Conservation (phyloP, 2,329 filamentous ascomycete genomes). For the Zasmidium cellare region DNA sequence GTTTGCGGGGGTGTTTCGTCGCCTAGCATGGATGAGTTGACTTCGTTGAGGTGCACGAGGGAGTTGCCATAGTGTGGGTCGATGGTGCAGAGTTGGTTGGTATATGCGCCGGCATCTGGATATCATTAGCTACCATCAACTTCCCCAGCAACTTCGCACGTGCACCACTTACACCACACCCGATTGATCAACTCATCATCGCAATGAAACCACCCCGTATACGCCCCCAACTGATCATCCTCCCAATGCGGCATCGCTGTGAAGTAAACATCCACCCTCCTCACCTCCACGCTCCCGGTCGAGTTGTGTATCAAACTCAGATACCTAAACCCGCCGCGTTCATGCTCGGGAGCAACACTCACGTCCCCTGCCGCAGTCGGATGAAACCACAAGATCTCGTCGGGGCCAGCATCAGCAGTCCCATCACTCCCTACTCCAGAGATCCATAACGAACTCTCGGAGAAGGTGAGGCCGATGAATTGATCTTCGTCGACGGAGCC, state of each 20-base stretch:
- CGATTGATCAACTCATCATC: conserved; percentile 46
- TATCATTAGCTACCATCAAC: background rate
- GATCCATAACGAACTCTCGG: conserved; percentile 51
- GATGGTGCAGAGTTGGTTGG: conserved; percentile 31
- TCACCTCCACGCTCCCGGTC: conserved; percentile 39
- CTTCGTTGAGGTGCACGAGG: conserved; percentile 34
- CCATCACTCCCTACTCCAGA: conserved; percentile 49
- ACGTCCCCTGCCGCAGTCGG: conserved; percentile 40
- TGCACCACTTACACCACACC: conserved; percentile 37
- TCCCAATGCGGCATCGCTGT: conserved; percentile 47
- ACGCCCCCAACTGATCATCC: conserved; percentile 42
- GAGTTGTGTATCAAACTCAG: conserved; percentile 46
- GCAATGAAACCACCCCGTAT: conserved; percentile 43
- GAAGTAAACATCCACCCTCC: conserved; percentile 44
- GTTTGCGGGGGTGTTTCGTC: conserved; percentile 33
- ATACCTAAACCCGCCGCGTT: conserved; percentile 57
- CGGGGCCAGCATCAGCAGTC: conserved; percentile 42
- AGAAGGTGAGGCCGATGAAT: conserved; percentile 45
- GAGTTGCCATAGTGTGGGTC: conserved; percentile 39
- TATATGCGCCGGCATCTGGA: conserved; percentile 40
- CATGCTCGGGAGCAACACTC: conserved; percentile 45
- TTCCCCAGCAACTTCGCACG: background rate
- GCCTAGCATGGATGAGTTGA: conserved; percentile 33
- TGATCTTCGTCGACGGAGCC: conserved; percentile 36
- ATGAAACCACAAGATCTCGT: conserved; percentile 52